phyloP scores from a whole-genome alignment of 176 grass and related monocot species.

The Dactylis glomerata region DNA sequence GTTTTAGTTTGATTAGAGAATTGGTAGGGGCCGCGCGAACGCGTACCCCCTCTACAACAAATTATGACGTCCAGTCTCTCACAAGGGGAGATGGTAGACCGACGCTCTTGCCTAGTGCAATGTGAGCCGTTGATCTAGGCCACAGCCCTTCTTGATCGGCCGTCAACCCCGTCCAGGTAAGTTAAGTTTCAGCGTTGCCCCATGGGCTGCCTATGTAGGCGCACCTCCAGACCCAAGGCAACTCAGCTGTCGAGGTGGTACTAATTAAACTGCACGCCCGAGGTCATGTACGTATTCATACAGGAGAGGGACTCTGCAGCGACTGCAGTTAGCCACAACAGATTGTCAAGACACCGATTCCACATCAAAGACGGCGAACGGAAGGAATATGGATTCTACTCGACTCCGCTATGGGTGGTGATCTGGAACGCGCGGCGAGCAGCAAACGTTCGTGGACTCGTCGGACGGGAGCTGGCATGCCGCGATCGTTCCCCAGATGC shows the following conservation, averaged over 20 bases:
- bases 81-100: slow-evolving; percentile 31
- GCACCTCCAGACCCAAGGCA: not conserved
- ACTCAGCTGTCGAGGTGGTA: not conserved
- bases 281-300: not conserved
- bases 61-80: slow-evolving; percentile 47
- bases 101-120: not conserved
- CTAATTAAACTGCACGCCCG: not conserved
- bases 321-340: too few relatives aligned
- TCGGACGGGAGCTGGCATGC: too few relatives aligned
- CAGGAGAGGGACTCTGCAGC: not conserved
- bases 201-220: not conserved
- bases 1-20: too few relatives aligned
- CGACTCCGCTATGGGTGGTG: not conserved
- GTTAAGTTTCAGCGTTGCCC: not conserved
- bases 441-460: too few relatives aligned
- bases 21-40: too few relatives aligned
- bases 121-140: slow-evolving; percentile 27
- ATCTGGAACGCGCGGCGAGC: too few relatives aligned
- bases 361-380: not conserved
- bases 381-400: not conserved
- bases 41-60: slow-evolving; percentile 29
- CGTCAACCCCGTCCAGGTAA: slow-evolving; percentile 27
- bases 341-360: not conserved
- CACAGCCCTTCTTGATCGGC: not conserved
- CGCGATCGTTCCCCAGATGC: too few relatives aligned